Conservation (phyloP, 2,329 filamentous ascomycete species). For the Thielaviopsis musarum region DNA sequence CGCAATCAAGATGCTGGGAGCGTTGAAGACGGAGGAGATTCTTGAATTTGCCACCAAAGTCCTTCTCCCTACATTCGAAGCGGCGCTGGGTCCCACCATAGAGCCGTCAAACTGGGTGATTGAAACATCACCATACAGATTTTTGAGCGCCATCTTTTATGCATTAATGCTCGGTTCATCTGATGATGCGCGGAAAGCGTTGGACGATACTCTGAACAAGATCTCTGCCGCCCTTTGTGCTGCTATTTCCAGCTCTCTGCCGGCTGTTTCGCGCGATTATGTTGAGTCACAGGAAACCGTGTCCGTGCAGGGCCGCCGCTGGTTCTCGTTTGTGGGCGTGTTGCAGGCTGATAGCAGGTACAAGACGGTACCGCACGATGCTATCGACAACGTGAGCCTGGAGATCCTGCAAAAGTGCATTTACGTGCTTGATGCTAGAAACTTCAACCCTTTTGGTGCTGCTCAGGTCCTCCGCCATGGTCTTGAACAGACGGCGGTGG, state of each 20-base stretch:
- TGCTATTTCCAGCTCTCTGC: constrained; percentile 55
- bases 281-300: constrained; percentile 54
- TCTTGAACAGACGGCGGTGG: constrained; percentile 5
- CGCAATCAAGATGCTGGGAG: constrained; percentile 34
- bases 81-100: constrained; percentile 32
- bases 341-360: constrained; percentile 16
- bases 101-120: constrained; percentile 22
- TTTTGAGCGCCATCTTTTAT: constrained; percentile 7
- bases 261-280: constrained; percentile 67
- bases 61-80: constrained; percentile 36
- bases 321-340: constrained; percentile 30
- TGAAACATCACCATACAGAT: constrained; percentile 6
- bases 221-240: constrained; percentile 40
- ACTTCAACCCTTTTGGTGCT: constrained; percentile 40
- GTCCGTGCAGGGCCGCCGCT: constrained; percentile 47
- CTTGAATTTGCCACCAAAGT: constrained; percentile 30
- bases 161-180: background rate
- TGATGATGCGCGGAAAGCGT: background rate
- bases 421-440: constrained; percentile 29
- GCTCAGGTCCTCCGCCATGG: constrained; percentile 25
- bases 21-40: constrained; percentile 28
- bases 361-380: constrained; percentile 17
- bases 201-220: constrained; percentile 17
- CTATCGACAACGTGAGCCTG: constrained; percentile 19
- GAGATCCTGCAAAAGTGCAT: constrained; percentile 18